Evolutionary conservation across 306 rosid species (phyloP), one percentile per base, ranked within the genome.

Genomic region (Inga laurina): DNA sequence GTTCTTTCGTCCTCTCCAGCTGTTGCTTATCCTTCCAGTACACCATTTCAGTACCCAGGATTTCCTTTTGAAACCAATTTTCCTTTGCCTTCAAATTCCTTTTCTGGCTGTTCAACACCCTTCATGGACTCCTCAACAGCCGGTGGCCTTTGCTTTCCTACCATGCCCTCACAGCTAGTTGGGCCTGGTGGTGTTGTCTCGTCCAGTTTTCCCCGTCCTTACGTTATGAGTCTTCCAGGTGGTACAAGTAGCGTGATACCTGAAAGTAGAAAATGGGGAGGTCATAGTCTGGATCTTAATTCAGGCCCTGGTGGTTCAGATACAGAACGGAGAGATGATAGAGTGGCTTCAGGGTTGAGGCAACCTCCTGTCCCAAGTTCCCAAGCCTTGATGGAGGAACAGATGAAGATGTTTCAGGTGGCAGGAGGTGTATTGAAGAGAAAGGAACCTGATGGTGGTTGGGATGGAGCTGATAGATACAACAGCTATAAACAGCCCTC

Each of bases 201-300:
- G n/a, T 86, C 98, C 37, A 72, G 88, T 35, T 96, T 75, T 77
- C 87, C 97, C 35, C 91, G 93, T 13, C 97, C 99, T 10, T 92
- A 72, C 78, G 91, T 94, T 75, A 90, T 96, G 94, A 89, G 89
- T 87, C 88, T 91, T 79, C 93, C 94, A 1, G 94, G 94, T n/a
- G 87, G 93, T 65, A 90, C 91, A 66, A 90, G 92, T 80, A 92
- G 90, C 62, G 84, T 85, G 79, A 91, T 88, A 27, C 91, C 93
- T 48, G 98, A 94, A 79, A 88, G 85, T 83, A 86, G 98, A 83
- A 94, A 92, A 86, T 96, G 99, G 99, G 97, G 94, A 74, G 89
- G 93, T 80, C 98, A 88, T 79, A 93, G 94, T 84, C 84, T 96
- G 62, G 99, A 96, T 89, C 98, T 96, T 44, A 96, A 96, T 86